phyloP scores from a whole-genome alignment of 1,139 yeast genomes.

The Yamadazyma taylorii region DNA sequence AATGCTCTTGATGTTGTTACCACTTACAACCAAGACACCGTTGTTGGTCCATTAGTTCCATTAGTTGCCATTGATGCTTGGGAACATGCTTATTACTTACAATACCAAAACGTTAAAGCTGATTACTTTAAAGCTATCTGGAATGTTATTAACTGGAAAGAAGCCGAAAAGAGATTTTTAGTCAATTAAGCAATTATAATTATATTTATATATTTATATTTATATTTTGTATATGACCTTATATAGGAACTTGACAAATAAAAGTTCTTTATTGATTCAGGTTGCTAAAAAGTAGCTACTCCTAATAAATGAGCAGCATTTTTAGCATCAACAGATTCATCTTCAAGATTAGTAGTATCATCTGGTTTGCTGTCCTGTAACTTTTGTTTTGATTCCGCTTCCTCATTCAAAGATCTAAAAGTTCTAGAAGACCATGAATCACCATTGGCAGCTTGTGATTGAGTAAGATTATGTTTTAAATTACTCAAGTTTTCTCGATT shows the following conservation, averaged over 20 bases:
- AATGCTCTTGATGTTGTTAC: conserved; percentile 45
- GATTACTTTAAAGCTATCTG: conserved; percentile 50
- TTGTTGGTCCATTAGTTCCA: conserved; percentile 40
- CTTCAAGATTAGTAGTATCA: conserved; percentile 10
- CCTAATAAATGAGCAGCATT: conserved; percentile 82
- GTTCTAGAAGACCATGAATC: conserved; percentile 67
- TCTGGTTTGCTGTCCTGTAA: conserved; percentile 18
- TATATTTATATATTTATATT: neutral
- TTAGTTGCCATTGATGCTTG: conserved; percentile 51
- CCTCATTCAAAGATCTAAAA: conserved; percentile 52
- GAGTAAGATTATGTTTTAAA: conserved; percentile 42
- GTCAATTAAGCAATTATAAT: conserved; percentile 13
- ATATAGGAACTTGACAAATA: too few species aligned
- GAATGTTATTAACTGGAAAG: conserved; percentile 51
- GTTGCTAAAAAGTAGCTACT: conserved; percentile 60
- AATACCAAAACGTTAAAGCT: conserved; percentile 48
- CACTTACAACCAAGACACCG: conserved; percentile 49
- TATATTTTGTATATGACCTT: too few species aligned
- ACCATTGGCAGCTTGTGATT: conserved; percentile 56
- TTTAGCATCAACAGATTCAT: conserved; percentile 62
- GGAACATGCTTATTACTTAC: conserved; percentile 54
- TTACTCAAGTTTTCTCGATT: conserved; percentile 68
- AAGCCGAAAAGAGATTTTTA: conserved; percentile 40
- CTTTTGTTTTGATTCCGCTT: conserved; percentile 28
- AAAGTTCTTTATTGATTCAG: too few species aligned